These are phyloP conservation scores for Cenchrus americanus DNA, from an alignment of 176 grass and related monocot species.

Conservation along the genomic window DNA sequence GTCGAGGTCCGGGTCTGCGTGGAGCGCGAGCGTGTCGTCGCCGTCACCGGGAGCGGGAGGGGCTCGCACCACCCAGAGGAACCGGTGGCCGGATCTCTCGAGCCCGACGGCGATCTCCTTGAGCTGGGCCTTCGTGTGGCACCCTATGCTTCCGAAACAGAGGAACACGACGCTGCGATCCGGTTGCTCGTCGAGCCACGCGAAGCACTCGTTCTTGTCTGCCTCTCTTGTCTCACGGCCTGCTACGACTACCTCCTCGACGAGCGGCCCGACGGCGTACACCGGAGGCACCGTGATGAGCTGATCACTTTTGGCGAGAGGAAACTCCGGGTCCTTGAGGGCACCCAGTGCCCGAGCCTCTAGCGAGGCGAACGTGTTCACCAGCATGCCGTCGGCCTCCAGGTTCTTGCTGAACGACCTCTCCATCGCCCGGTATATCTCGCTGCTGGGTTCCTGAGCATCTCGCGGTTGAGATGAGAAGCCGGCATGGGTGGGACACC, in stretches of 20 bases:
- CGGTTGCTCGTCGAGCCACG: slow-evolving; percentile 63
- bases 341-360: not conserved
- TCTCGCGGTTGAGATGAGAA: not conserved
- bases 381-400: slow-evolving; percentile 9
- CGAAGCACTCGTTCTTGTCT: slow-evolving; percentile 39
- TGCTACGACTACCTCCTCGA: not conserved
- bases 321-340: not conserved
- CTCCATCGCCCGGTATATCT: not conserved
- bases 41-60: not conserved
- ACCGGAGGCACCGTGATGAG: not conserved
- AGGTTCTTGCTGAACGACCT: not conserved
- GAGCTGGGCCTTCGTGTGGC: not conserved
- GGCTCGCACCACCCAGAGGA: slow-evolving; percentile 49
- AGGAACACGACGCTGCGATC: slow-evolving; percentile 53
- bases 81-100: slow-evolving; percentile 50
- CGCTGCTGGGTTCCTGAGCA: slow-evolving; percentile 13
- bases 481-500: slow-evolving; percentile 15
- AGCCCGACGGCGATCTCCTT: slow-evolving; percentile 52
- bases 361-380: slow-evolving; percentile 34
- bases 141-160: slow-evolving; percentile 60
- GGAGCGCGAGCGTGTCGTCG: not conserved
- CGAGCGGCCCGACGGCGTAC: slow-evolving; percentile 33
- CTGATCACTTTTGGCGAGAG: not conserved
- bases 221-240: not conserved
- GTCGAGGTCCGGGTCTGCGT: not conserved